A percentile compares a stretch with the other conserved stretches of the same genome.
Evolutionary conservation across 306 rosid genomes (phyloP).

Genomic region (Lupinus albus): DNA sequence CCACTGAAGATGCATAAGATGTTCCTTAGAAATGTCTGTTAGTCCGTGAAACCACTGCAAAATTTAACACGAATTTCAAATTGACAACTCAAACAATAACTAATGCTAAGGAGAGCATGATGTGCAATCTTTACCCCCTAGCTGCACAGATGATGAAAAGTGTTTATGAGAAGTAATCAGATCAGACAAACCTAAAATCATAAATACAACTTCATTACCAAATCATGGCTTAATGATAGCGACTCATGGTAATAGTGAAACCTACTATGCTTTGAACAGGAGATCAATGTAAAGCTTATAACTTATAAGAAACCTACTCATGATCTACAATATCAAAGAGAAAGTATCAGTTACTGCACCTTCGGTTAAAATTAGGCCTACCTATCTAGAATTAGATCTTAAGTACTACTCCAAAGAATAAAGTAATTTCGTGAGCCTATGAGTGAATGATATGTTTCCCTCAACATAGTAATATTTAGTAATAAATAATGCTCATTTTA

Average conservation of each 20-base stretch:
- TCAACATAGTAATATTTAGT: neutral
- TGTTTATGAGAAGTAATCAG: conserved; percentile 20
- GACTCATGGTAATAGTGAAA: no score
- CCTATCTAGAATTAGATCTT: conserved; percentile 3
- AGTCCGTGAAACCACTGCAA: conserved; percentile 68
- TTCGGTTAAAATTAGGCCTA: neutral
- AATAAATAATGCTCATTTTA: neutral
- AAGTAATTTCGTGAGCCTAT: neutral
- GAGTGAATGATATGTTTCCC: conserved; percentile 8
- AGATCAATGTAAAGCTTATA: conserved; percentile 6
- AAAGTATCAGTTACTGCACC: conserved; percentile 4
- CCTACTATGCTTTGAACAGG: conserved; percentile 16
- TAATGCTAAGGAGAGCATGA: conserved; percentile 30
- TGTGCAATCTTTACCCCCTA: conserved; percentile 19
- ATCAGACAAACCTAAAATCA: conserved; percentile 15
- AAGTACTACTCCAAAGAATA: conserved; percentile 5
- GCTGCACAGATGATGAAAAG: conserved; percentile 26
- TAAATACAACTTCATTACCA: conserved; percentile 7
- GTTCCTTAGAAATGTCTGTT: conserved; percentile 57
- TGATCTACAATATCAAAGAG: conserved; percentile 25
- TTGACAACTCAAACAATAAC: conserved; percentile 34
- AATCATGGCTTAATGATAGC: no score
- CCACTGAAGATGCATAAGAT: conserved; percentile 75
- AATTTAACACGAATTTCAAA: conserved; percentile 42
- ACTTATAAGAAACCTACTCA: conserved; percentile 14